Evolutionary conservation across 1,284 basidiomycete species (phyloP).

Genomic region (Gymnopus androsaceus): DNA sequence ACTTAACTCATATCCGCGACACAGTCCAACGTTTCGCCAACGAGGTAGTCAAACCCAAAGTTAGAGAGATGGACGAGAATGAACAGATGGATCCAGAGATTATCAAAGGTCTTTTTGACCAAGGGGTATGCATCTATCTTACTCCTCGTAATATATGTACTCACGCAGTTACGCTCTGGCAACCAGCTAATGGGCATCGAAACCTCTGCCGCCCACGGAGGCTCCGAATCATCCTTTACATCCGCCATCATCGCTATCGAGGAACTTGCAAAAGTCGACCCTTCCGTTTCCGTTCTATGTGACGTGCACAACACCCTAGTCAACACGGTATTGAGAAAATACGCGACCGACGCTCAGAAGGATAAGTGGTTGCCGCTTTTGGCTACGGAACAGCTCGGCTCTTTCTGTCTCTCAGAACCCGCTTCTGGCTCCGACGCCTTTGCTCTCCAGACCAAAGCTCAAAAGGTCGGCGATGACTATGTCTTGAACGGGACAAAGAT

Average conservation of each 20-base stretch:
- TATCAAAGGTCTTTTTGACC: conserved; percentile 91
- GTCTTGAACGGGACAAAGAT: conserved; percentile 95
- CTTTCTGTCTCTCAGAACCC: conserved; percentile 94
- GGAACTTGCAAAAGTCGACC: conserved; percentile 94
- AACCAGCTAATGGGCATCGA: conserved; percentile 99
- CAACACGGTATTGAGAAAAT: conserved; percentile 91
- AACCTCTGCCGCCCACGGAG: conserved; percentile 82
- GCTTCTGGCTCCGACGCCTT: conserved; percentile 97
- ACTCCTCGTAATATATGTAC: background rate
- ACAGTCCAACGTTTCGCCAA: conserved; percentile 85
- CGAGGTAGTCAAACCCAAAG: conserved; percentile 88
- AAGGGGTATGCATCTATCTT: conserved; percentile 69
- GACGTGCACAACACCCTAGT: conserved; percentile 99
- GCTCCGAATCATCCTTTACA: conserved; percentile 91
- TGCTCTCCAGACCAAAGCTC: conserved; percentile 90
- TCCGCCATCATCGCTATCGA: conserved; percentile 97
- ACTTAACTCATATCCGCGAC: background rate
- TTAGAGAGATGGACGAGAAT: conserved; percentile 97
- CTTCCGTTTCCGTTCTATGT: conserved; percentile 94
- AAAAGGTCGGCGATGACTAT: conserved; percentile 83
- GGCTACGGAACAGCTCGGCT: conserved; percentile 86
- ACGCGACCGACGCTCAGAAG: conserved; percentile 84
- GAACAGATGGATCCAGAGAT: conserved; percentile 92
- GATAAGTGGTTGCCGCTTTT: conserved; percentile 90
- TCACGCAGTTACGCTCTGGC: background rate